These are phyloP conservation scores for Candida gigantensis DNA, from an alignment of 1,139 yeast species.

Conservation along the genomic window DNA sequence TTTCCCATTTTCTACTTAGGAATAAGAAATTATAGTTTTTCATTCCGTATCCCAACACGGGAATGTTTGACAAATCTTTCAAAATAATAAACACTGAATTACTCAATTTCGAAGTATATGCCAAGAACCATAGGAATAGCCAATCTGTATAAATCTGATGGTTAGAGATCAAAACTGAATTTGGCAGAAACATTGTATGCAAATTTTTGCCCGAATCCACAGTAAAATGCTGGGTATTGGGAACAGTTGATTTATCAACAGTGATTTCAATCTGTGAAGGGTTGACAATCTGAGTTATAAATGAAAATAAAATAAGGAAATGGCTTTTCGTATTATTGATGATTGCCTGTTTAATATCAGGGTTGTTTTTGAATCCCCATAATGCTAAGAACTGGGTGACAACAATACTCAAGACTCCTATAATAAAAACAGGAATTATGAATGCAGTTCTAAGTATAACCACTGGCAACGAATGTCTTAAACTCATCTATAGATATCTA, in stretches of 20 bases:
- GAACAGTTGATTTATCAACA: constrained; percentile 30
- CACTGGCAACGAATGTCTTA: constrained; percentile 20
- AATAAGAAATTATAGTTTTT: constrained; percentile 74
- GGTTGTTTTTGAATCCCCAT: constrained; percentile 24
- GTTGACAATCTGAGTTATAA: constrained; percentile 42
- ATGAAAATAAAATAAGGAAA: constrained; percentile 50
- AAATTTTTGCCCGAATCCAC: constrained; percentile 28
- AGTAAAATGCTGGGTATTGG: constrained; percentile 20
- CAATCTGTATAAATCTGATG: constrained; percentile 96
- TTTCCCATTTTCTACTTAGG: constrained; percentile 80
- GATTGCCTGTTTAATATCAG: constrained; percentile 33
- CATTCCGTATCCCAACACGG: constrained; percentile 90
- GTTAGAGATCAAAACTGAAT: constrained; percentile 72
- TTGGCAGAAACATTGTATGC: constrained; percentile 37
- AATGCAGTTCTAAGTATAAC: constrained; percentile 30
- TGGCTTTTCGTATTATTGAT: constrained; percentile 51
- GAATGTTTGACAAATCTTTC: constrained; percentile 72
- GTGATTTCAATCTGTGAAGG: constrained; percentile 46
- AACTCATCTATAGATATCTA: constrained; percentile 12
- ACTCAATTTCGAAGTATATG: constrained; percentile 68
- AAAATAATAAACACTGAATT: constrained; percentile 73
- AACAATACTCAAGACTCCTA: constrained; percentile 48
- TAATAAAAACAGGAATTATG: constrained; percentile 35
- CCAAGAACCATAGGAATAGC: constrained; percentile 88
- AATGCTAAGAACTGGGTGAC: constrained; percentile 43